Evolutionary conservation across 2,329 filamentous ascomycete species (phyloP), one percentile per base, ranked within the genome.

Genomic region (Plectosphaerella plurivora): DNA sequence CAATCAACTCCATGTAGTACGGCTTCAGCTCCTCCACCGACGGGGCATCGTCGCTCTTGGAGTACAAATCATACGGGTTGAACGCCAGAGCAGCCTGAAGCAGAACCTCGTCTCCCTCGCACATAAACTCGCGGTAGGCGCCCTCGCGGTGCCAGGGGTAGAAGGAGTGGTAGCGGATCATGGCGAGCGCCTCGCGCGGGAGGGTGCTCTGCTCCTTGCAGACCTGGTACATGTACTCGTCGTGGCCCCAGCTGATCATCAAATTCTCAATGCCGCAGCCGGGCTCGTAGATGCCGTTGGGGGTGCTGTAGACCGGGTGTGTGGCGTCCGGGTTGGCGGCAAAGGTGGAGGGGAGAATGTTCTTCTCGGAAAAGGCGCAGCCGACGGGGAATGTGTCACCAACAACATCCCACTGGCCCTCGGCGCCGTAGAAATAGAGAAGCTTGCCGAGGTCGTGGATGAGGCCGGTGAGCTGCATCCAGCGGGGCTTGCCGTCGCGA

Each of bases 121-220:
- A 81, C 91, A 96, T 96, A 68, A 96, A 81, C 70, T 90, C 83
- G 55, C 72, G 70, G 72, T 96, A 96, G 7, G 89, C 91, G 51
- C 86, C 87, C 68, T 87, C 86, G 55, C 79, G 83, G 72, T 96
- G 91, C 91, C 91, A 96, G 15, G 91, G 87, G 72, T 96, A 96
- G 73, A 96, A 96, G 6, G 86, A 90, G 73, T 96, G 91, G 72
- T 95, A 96, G 52, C 91, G 79, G 67, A 96, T 94, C 89, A 96
- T 96, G 55, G 91, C 91, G 11, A 96, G 79, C 0, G 87, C 88
- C 78, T 96, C 91, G 46, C 81, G 78, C 1, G 91, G 91, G 44
- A 96, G 78, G 0, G 76, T 87, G 47, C 82, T 87, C 76, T 96
- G 91, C 57, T 88, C 86, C 75, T 91, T 91, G 71, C 89, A 84